Base-by-base conservation (phyloP, 2,329 filamentous ascomycete species). In the Cordyceps cateniannulata region DNA sequence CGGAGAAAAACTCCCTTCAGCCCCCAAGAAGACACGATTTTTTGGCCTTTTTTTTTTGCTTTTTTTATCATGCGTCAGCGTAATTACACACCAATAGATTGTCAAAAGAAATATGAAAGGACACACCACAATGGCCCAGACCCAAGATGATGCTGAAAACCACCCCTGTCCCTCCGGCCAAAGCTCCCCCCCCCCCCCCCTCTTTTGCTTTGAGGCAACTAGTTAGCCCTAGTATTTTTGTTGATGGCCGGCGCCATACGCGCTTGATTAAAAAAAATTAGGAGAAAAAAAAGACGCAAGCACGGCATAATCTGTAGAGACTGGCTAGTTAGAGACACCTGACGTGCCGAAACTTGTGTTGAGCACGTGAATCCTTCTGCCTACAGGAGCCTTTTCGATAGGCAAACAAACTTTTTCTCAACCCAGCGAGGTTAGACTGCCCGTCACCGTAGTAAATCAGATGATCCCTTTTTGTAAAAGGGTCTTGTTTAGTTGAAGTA, bases 251-350 rank as follows among this genome's bases (percentile, higher is more conserved):
- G 56, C 56, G 56, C 35, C n/a, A 59, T 59, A 7, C 47, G 48
- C 56, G 56, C 32, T 44, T 52, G 48, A 50, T 32, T 32, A 16
- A 38, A 57, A 45, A 51, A 50, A 44, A 51, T n/a, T n/a, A 35
- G 6, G 12, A 4, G 8, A 10, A 22, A 14, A 25, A 32, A 14
- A 45, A 5, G 10, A 12, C 7, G 0, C 0, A 38, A 51, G 18
- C 22, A 45, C 2, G 22, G 25, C 38, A 45, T 14, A n/a, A n/a
- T n/a, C n/a, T n/a, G n/a, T n/a, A n/a, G n/a, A n/a, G n/a, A n/a
- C n/a, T n/a, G n/a, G n/a, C n/a, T n/a, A n/a, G n/a, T n/a, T n/a
- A 16, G 29, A 44, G 38, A 44, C n/a, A n/a, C n/a, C n/a, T 20
- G 12, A 9, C 14, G 32, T 42, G 10, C 35, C 35, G n/a, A 16